A percentile compares a stretch with the other conserved stretches of the same genome.
Conservation (phyloP, 345 rosid species). For the Pistacia vera region DNA sequence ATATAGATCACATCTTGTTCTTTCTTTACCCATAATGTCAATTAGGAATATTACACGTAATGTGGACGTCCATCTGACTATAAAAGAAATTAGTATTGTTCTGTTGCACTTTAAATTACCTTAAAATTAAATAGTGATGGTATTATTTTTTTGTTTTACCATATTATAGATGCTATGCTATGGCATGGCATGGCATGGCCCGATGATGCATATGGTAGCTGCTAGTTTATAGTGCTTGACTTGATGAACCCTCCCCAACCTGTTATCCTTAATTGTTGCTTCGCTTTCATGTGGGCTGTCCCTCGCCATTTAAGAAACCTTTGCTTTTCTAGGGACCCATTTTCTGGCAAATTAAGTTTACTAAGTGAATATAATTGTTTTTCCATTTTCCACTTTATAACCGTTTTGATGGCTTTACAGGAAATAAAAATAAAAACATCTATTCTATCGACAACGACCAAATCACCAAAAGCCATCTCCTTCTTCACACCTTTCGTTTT, state of each 20-base stretch:
- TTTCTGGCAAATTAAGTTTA: not conserved
- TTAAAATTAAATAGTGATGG: no score
- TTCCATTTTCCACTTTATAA: not conserved
- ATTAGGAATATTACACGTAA: constrained; percentile 19
- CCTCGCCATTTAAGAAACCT: not conserved
- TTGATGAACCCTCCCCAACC: not conserved
- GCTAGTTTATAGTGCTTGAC: not conserved
- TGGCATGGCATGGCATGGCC: not conserved
- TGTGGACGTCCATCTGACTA: constrained; percentile 6
- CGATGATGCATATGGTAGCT: not conserved
- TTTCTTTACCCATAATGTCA: no score
- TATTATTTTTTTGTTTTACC: not conserved
- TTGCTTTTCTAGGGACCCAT: not conserved
- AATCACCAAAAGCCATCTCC: not conserved
- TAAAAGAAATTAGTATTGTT: not conserved
- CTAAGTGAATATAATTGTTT: no score
- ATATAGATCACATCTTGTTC: not conserved
- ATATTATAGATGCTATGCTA: not conserved
- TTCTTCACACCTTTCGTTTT: constrained; percentile 3
- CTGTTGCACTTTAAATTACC: not conserved
- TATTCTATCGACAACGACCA: not conserved
- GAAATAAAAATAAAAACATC: no score
- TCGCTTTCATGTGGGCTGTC: not conserved
- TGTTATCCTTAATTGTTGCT: not conserved
- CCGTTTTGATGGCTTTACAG: not conserved